phyloP scores from a whole-genome alignment of 768 basidiomycete genomes.

The Phlebiopsis flavidoalba region DNA sequence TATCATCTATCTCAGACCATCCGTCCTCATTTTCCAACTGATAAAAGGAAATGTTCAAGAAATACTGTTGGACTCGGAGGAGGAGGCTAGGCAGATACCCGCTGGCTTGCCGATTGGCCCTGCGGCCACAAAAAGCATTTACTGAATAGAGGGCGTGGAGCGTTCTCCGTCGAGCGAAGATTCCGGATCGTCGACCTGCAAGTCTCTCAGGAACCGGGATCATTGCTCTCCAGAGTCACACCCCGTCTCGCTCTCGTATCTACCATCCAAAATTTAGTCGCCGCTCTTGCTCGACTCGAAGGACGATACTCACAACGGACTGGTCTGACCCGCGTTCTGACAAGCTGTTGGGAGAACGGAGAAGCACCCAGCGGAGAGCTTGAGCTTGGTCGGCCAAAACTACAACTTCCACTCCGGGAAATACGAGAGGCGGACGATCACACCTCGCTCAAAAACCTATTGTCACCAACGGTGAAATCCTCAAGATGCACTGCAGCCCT shows the following conservation, averaged over 20 bases:
- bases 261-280: slow-evolving; percentile 96
- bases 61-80: slow-evolving; percentile 52
- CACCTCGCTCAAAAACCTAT: slow-evolving; percentile 86
- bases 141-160: slow-evolving; percentile 50
- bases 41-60: slow-evolving; percentile 62
- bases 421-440: slow-evolving; percentile 75
- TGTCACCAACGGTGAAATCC: slow-evolving; percentile 95
- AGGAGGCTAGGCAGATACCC: slow-evolving; percentile 40
- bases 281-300: slow-evolving; percentile 83
- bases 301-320: slow-evolving; percentile 62
- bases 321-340: slow-evolving; percentile 18
- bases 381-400: slow-evolving; percentile 2
- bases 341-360: slow-evolving; percentile 5
- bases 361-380: slow-evolving; percentile 8
- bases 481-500: slow-evolving; percentile 96
- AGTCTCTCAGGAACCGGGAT: slow-evolving; percentile 1
- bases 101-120: slow-evolving; percentile 36
- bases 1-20: slow-evolving; percentile 81
- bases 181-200: slow-evolving; percentile 9
- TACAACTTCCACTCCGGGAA: slow-evolving; percentile 58
- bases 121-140: slow-evolving; percentile 45
- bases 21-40: slow-evolving; percentile 83
- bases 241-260: slow-evolving; percentile 89
- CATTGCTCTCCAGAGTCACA: slow-evolving; percentile 31
- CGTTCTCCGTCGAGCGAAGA: slow-evolving; percentile 4